Evolutionary conservation across 768 basidiomycete genomes (phyloP).

Genomic region (Pulveroboletus frians): DNA sequence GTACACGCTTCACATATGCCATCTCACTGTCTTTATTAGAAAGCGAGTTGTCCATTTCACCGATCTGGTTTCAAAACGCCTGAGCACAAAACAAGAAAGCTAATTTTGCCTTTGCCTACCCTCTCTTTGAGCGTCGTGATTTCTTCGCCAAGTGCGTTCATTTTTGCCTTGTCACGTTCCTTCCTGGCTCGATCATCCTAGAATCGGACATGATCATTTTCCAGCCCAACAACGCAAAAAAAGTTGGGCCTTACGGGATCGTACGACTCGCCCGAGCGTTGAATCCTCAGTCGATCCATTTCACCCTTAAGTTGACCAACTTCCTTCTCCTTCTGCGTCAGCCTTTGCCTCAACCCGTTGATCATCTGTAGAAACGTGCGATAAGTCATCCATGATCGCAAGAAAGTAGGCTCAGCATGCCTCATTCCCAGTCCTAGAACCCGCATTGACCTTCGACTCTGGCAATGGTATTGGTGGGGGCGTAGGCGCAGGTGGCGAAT

Average conservation of each 20-base stretch:
- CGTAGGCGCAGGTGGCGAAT: neutral
- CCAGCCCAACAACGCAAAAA: neutral
- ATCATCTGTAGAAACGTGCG: conserved; percentile 40
- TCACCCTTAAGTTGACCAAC: conserved; percentile 70
- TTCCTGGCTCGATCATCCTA: conserved; percentile 72
- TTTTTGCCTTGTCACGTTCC: conserved; percentile 70
- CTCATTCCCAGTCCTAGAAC: conserved; percentile 53
- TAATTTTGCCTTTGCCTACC: conserved; percentile 36
- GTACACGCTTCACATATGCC: conserved; percentile 71
- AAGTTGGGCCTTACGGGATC: conserved; percentile 48
- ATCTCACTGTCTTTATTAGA: conserved; percentile 67
- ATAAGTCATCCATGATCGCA: neutral
- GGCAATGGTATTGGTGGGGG: conserved; percentile 16
- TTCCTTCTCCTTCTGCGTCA: conserved; percentile 83
- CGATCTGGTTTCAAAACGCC: conserved; percentile 36
- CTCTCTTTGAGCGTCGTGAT: conserved; percentile 63
- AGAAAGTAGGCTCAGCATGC: conserved; percentile 30
- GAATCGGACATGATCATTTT: neutral
- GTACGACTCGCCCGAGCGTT: conserved; percentile 50
- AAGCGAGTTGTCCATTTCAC: conserved; percentile 45
- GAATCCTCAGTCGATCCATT: conserved; percentile 55
- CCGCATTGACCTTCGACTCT: conserved; percentile 33
- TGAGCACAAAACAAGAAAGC: neutral
- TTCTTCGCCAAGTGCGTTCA: conserved; percentile 70
- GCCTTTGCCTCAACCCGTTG: conserved; percentile 70